Percentiles rank a stretch among this genome's conserved stretches.
Conservation (phyloP, 2,329 filamentous ascomycete genomes). For the Acrocalymma vagum region DNA sequence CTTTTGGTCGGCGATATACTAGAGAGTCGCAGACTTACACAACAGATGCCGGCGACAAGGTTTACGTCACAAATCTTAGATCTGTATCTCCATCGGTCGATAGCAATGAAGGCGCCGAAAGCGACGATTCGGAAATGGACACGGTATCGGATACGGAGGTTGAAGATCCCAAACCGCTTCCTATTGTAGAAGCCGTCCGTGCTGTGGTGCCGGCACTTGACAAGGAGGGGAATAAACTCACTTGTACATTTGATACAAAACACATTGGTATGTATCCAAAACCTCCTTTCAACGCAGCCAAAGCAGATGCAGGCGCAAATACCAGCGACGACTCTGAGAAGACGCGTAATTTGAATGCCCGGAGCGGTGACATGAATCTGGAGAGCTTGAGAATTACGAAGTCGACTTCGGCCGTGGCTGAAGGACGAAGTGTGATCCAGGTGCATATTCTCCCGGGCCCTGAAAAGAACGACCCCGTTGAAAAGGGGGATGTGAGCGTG, state of each 20-base stretch:
- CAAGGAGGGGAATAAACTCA: constrained; percentile 31
- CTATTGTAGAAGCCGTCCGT: background rate
- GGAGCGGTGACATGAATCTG: constrained; percentile 12
- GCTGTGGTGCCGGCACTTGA: constrained; percentile 20
- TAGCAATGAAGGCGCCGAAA: background rate
- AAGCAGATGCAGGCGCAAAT: background rate
- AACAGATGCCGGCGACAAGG: background rate
- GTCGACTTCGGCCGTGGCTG: constrained; percentile 19
- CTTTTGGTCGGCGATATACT: background rate
- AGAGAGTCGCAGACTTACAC: background rate
- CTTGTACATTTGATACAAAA: constrained; percentile 26
- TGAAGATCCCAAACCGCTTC: background rate
- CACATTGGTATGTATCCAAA: constrained; percentile 2
- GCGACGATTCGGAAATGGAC: background rate
- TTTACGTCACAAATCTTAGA: too few relatives aligned
- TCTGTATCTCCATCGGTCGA: too few relatives aligned
- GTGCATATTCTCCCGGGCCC: constrained; percentile 32
- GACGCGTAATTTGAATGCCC: constrained; percentile 2
- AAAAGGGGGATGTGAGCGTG: constrained; percentile 14
- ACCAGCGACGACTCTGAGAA: background rate
- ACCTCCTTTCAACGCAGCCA: background rate
- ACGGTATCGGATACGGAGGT: background rate
- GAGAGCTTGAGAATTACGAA: constrained; percentile 37
- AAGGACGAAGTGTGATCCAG: constrained; percentile 26
- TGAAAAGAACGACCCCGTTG: constrained; percentile 16